Conservation (phyloP, 2,329 filamentous ascomycete genomes). For the Alternaria sp. region DNA sequence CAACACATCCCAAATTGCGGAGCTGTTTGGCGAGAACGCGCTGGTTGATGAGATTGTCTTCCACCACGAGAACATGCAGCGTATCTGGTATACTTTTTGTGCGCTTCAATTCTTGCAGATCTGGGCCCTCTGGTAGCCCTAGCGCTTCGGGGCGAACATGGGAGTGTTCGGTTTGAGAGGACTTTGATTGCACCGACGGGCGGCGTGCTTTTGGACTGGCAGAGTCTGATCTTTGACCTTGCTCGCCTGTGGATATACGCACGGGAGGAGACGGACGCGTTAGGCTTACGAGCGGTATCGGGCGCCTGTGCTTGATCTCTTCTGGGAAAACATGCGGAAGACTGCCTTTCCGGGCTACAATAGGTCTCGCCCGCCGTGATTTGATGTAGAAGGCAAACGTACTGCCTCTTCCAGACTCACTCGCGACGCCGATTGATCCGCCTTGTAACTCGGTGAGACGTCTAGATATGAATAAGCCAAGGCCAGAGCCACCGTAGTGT, state of each 20-base stretch:
- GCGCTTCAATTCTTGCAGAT: conserved; percentile 12
- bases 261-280: conserved; percentile 5
- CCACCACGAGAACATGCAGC: conserved; percentile 41
- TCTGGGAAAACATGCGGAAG: conserved; percentile 26
- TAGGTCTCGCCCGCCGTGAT: conserved; percentile 20
- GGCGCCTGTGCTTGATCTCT: conserved; percentile 26
- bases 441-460: conserved; percentile 42
- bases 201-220: neutral
- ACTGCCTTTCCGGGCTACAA: conserved; percentile 21
- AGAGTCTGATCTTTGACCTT: neutral
- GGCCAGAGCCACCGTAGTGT: conserved; percentile 49
- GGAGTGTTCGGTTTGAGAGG: neutral
- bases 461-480: conserved; percentile 44
- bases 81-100: conserved; percentile 12
- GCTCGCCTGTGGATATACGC: conserved; percentile 2
- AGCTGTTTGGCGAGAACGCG: conserved; percentile 51
- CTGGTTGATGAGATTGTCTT: conserved; percentile 53
- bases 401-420: conserved; percentile 31
- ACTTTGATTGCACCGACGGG: neutral
- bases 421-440: conserved; percentile 39
- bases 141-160: conserved; percentile 4
- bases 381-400: conserved; percentile 45
- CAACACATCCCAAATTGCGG: conserved; percentile 43
- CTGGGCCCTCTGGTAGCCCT: conserved; percentile 9
- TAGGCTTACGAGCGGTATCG: conserved; percentile 5